Conservation (phyloP, 208 protist genomes). For the Trypanosoma lewisi region DNA sequence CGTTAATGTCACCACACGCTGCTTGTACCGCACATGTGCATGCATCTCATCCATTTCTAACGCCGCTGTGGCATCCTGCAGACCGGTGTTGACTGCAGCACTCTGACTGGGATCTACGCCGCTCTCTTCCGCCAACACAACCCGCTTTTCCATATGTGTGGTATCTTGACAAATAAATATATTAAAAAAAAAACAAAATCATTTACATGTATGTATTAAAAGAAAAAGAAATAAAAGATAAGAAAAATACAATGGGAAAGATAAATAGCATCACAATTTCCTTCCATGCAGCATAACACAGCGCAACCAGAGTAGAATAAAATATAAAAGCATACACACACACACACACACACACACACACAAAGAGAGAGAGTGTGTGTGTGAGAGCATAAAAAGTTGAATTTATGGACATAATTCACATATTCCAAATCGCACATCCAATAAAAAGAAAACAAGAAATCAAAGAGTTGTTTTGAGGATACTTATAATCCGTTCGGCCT, state of each 20-base stretch:
- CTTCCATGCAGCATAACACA: background rate
- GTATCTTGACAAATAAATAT: background rate
- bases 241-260: background rate
- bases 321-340: background rate
- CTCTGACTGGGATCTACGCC: background rate
- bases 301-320: background rate
- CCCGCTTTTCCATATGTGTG: background rate
- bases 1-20: conserved; percentile 5
- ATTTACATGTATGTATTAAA: background rate
- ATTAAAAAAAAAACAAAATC: background rate
- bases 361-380: no score
- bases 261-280: background rate
- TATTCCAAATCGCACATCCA: no score
- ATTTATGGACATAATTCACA: no score
- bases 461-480: background rate
- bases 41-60: background rate
- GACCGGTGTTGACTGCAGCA: no score
- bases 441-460: background rate
- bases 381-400: no score
- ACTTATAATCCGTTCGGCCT: conserved; percentile 1
- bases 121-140: background rate
- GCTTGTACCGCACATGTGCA: background rate
- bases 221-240: conserved; percentile 2
- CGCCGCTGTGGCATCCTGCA: background rate
- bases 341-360: no score